Conservation (phyloP, 2,329 filamentous ascomycete genomes). For the Ascochyta pisi region DNA sequence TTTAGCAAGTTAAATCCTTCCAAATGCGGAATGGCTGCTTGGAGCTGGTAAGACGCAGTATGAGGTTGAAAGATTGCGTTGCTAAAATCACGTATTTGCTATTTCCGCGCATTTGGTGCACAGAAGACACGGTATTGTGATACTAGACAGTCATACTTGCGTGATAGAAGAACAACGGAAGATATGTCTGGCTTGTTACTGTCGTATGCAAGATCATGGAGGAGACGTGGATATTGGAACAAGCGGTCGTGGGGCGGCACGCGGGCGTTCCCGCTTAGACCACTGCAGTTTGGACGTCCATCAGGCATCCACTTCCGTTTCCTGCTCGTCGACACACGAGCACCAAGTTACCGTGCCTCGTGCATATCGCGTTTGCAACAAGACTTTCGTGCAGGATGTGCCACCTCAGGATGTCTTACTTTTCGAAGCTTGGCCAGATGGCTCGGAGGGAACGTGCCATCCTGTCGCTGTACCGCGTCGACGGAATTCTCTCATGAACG, state of each 20-base stretch:
- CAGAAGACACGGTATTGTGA: too few species aligned
- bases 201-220: too few species aligned
- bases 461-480: conserved; percentile 5
- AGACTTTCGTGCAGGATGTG: conserved; percentile 6
- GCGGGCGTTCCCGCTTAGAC: conserved; percentile 2
- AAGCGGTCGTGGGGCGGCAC: background rate
- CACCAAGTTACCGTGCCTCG: background rate
- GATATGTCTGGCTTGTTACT: too few species aligned
- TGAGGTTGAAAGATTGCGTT: too few species aligned
- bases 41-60: too few species aligned
- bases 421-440: conserved; percentile 12
- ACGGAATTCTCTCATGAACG: conserved; percentile 2
- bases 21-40: too few species aligned
- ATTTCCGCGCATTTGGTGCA: too few species aligned
- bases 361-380: conserved; percentile 5
- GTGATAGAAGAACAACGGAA: too few species aligned
- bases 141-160: too few species aligned
- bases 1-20: too few species aligned
- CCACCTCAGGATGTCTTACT: background rate
- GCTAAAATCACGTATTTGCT: too few species aligned
- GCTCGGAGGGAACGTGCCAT: conserved; percentile 7
- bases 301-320: background rate
- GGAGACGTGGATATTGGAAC: too few species aligned
- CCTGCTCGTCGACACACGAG: background rate
- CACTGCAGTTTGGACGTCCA: background rate